Conservation (phyloP, 352 stramenopile species). For the Globisporangium heterothallicum region DNA sequence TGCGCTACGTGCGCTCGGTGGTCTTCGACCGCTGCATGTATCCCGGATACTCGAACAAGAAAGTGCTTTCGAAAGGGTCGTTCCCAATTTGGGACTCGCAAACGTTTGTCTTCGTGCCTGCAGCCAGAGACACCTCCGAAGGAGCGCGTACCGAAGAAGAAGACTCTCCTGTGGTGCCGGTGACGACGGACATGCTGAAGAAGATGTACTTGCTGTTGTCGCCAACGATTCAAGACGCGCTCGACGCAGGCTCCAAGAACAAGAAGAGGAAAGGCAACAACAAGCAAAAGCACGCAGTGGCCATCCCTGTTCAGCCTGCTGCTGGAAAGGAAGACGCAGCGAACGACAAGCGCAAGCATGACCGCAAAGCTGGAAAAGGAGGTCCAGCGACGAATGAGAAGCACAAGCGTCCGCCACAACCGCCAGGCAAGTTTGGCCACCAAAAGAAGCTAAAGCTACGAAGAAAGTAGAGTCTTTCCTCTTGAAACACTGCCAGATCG, state of each 20-base stretch:
- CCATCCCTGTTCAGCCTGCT: neutral
- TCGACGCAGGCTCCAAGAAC: slow-evolving; percentile 42
- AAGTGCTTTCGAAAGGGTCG: slow-evolving; percentile 92
- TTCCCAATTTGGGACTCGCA: slow-evolving; percentile 96
- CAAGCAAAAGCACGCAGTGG: slow-evolving; percentile 22
- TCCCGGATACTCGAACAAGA: slow-evolving; percentile 93
- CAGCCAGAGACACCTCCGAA: slow-evolving; percentile 11
- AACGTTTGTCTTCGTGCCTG: slow-evolving; percentile 89
- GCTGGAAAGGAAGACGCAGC: slow-evolving; percentile 1
- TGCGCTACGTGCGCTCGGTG: slow-evolving; percentile 66
- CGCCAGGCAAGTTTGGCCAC: slow-evolving; percentile 15
- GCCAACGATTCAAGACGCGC: slow-evolving; percentile 49
- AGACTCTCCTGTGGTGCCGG: slow-evolving; percentile 20
- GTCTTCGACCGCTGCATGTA: slow-evolving; percentile 93
- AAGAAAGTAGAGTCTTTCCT: slow-evolving; percentile 13
- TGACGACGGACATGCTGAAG: slow-evolving; percentile 60
- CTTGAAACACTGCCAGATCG: neutral
- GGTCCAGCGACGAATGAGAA: slow-evolving; percentile 18
- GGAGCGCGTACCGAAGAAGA: slow-evolving; percentile 7
- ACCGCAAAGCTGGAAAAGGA: neutral
- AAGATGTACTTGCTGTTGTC: slow-evolving; percentile 65
- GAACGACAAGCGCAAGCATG: slow-evolving; percentile 7
- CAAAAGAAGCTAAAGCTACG: slow-evolving; percentile 21
- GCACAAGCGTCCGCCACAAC: slow-evolving; percentile 14
- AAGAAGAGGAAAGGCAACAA: slow-evolving; percentile 26